These are phyloP conservation scores for Onygenales sp. DNA, from an alignment of 2,329 filamentous ascomycete genomes.

Conservation along the genomic window DNA sequence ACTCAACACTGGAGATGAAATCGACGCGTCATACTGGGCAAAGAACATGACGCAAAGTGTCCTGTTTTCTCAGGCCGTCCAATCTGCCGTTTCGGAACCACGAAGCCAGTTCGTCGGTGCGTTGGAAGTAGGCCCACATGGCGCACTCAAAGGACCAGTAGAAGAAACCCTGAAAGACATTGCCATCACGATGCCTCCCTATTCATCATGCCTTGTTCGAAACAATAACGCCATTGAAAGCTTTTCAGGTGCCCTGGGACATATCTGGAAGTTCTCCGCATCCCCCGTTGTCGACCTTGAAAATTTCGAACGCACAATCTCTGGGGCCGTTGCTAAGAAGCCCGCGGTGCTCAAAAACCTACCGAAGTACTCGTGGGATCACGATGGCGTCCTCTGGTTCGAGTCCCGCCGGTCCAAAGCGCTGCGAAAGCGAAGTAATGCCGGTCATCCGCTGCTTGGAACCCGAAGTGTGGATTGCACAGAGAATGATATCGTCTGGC, in stretches of 20 bases:
- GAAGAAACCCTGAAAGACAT: conserved; percentile 14
- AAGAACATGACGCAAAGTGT: conserved; percentile 14
- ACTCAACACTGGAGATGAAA: not conserved
- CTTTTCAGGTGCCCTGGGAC: conserved; percentile 7
- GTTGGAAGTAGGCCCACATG: conserved; percentile 29
- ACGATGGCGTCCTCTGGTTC: conserved; percentile 10
- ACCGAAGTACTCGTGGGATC: conserved; percentile 13
- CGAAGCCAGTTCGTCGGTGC: conserved; percentile 4
- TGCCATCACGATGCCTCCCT: not conserved
- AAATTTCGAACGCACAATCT: not conserved
- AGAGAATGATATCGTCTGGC: conserved; percentile 18
- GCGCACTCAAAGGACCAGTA: conserved; percentile 22
- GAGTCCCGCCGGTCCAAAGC: conserved; percentile 10
- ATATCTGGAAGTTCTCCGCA: conserved; percentile 8
- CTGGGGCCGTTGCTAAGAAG: not conserved
- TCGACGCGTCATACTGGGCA: conserved; percentile 13
- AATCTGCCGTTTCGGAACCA: not conserved
- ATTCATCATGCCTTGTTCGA: conserved; percentile 8
- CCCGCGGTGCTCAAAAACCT: conserved; percentile 6
- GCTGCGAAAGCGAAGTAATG: conserved; percentile 4
- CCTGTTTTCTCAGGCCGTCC: conserved; percentile 9
- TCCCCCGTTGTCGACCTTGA: not conserved
- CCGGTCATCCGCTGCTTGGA: conserved; percentile 14
- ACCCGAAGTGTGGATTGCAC: conserved; percentile 4
- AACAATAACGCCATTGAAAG: conserved; percentile 10